phyloP scores from a whole-genome alignment of 805 yeast genomes.

The Isabelozyma gotoi region DNA sequence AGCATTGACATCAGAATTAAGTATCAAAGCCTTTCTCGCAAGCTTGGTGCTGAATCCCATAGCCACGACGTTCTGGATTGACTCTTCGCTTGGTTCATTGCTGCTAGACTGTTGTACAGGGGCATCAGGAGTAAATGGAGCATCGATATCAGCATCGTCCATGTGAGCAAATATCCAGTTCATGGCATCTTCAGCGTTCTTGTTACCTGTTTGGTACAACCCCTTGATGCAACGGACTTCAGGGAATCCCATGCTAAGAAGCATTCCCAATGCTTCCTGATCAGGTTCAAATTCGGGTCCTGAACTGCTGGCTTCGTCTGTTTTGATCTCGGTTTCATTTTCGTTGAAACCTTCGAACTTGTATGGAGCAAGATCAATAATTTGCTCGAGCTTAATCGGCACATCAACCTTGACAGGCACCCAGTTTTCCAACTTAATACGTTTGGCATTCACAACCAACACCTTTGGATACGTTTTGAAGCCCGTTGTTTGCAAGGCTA shows the following conservation, averaged over 20 bases:
- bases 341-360: conserved; percentile 41
- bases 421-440: conserved; percentile 88
- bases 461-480: conserved; percentile 69
- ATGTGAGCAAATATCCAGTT: conserved; percentile 87
- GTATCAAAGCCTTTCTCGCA: conserved; percentile 69
- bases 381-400: conserved; percentile 56
- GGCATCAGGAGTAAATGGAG: conserved; percentile 30
- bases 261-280: conserved; percentile 48
- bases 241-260: conserved; percentile 87
- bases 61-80: conserved; percentile 47
- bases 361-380: conserved; percentile 39
- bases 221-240: conserved; percentile 65
- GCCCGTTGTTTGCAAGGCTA: conserved; percentile 41
- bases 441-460: conserved; percentile 68
- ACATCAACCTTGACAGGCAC: conserved; percentile 79
- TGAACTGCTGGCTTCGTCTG: not conserved
- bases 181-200: conserved; percentile 69
- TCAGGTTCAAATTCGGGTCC: conserved; percentile 50
- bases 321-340: conserved; percentile 10
- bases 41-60: conserved; percentile 80
- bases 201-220: conserved; percentile 69
- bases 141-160: conserved; percentile 81
- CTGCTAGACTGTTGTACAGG: conserved; percentile 21
- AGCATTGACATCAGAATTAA: conserved; percentile 64
- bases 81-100: conserved; percentile 28